Conservation (phyloP, 2,329 filamentous ascomycete genomes). For the Cordyceps farinosa region DNA sequence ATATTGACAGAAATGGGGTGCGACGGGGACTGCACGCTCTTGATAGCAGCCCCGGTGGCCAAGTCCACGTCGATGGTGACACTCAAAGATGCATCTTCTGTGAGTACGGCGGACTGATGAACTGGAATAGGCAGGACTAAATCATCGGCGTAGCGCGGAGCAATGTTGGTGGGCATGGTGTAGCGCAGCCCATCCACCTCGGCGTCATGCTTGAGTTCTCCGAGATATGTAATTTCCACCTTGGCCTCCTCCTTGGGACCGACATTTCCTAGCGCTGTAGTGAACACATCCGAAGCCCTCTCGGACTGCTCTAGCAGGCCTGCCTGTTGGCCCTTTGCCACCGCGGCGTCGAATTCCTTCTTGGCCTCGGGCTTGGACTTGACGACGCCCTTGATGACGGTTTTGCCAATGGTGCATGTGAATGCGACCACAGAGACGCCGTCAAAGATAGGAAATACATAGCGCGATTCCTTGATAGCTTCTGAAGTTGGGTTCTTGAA, state of each 20-base stretch:
- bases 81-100: background rate
- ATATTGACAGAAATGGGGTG: slow-evolving; percentile 65
- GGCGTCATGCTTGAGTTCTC: slow-evolving; percentile 69
- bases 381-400: slow-evolving; percentile 60
- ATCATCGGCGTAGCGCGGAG: slow-evolving; percentile 58
- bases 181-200: slow-evolving; percentile 65
- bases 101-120: background rate
- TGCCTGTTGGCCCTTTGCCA: slow-evolving; percentile 56
- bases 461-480: slow-evolving; percentile 48
- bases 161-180: slow-evolving; percentile 64
- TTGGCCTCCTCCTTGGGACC: slow-evolving; percentile 53
- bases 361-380: slow-evolving; percentile 63
- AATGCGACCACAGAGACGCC: slow-evolving; percentile 68
- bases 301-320: slow-evolving; percentile 62
- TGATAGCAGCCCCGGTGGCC: slow-evolving; percentile 53
- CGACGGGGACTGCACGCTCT: slow-evolving; percentile 61
- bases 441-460: slow-evolving; percentile 70
- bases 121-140: background rate
- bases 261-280: slow-evolving; percentile 64
- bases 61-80: slow-evolving; percentile 41
- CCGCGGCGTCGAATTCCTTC: slow-evolving; percentile 55
- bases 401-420: slow-evolving; percentile 58
- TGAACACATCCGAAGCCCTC: slow-evolving; percentile 62
- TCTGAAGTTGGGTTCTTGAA: slow-evolving; percentile 53
- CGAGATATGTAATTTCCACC: slow-evolving; percentile 63